Conservation (phyloP, 2,329 filamentous ascomycete species). For the Botrytis cinerea region DNA sequence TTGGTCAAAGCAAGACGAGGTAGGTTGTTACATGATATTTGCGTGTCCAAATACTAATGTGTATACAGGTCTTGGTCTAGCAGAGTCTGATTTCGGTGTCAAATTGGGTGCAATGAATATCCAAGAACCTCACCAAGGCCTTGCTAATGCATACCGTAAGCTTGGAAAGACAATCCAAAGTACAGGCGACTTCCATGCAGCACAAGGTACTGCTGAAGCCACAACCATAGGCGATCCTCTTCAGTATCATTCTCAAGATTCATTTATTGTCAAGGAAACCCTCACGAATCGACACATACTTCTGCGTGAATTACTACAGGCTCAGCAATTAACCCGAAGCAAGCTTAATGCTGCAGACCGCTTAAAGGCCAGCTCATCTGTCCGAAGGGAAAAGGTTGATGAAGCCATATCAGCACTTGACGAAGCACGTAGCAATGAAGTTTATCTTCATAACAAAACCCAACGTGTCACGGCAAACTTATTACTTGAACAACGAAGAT, state of each 20-base stretch:
- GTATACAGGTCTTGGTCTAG: constrained; percentile 76
- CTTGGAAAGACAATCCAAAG: constrained; percentile 92
- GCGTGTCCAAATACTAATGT: constrained; percentile 39
- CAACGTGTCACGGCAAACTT: constrained; percentile 87
- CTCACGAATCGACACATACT: constrained; percentile 97
- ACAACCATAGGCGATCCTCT: constrained; percentile 92
- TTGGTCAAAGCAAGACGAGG: constrained; percentile 90
- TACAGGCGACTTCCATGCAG: constrained; percentile 92
- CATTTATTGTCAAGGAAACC: constrained; percentile 97
- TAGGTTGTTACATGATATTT: constrained; percentile 47
- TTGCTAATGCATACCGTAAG: constrained; percentile 90
- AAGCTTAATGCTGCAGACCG: constrained; percentile 86
- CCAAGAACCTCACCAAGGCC: constrained; percentile 85
- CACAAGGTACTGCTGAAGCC: constrained; percentile 93
- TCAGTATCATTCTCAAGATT: constrained; percentile 91
- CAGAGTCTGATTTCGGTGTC: constrained; percentile 90
- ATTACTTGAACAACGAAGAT: constrained; percentile 82
- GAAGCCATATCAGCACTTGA: constrained; percentile 92
- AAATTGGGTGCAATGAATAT: constrained; percentile 84
- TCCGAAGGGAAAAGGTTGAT: constrained; percentile 93
- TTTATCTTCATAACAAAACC: constrained; percentile 81
- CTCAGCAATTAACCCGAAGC: constrained; percentile 80
- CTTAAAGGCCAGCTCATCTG: constrained; percentile 81
- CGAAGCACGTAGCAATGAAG: constrained; percentile 80
- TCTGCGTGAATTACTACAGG: constrained; percentile 87